Percentiles rank a stretch among this genome's conserved stretches.
These are phyloP conservation scores for Cylindrotheca closterium DNA, from an alignment of 108 stramenopile genomes.

Conservation along the genomic window DNA sequence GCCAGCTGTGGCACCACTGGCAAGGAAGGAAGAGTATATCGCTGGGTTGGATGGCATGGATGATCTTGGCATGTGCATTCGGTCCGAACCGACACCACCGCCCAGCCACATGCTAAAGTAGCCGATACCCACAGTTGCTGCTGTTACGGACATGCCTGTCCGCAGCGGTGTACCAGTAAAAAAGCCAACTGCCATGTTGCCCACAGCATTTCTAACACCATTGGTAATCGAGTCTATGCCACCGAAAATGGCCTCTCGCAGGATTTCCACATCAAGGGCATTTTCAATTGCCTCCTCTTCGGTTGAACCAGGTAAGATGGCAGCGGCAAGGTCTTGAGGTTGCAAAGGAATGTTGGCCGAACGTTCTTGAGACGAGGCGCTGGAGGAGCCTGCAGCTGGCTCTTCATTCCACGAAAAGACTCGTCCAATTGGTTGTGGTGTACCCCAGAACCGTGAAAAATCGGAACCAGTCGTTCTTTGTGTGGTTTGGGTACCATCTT, in stretches of 20 bases:
- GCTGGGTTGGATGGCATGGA: neutral
- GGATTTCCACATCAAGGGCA: neutral
- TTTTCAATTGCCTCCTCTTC: constrained; percentile 22
- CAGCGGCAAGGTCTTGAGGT: constrained; percentile 12
- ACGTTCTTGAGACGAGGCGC: neutral
- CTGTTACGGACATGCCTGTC: neutral
- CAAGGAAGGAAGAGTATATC: constrained; percentile 4
- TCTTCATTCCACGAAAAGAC: neutral
- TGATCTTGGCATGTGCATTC: neutral
- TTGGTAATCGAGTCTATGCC: neutral
- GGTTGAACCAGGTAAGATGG: constrained; percentile 20
- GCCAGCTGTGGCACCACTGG: constrained; percentile 19
- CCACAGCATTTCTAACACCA: neutral
- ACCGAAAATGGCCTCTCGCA: neutral
- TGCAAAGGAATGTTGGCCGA: constrained; percentile 5
- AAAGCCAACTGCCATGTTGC: too few relatives aligned
- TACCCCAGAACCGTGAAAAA: constrained; percentile 10
- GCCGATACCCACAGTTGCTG: constrained; percentile 10
- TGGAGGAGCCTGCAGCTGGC: neutral
- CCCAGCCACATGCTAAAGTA: constrained; percentile 12
- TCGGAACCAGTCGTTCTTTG: constrained; percentile 9
- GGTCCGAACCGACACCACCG: neutral
- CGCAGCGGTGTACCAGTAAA: constrained; percentile 1
- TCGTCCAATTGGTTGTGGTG: neutral
- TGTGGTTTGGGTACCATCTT: neutral